Evolutionary conservation across 164 flowering plant genomes (phyloP).

Genomic region (Akebia trifoliata): DNA sequence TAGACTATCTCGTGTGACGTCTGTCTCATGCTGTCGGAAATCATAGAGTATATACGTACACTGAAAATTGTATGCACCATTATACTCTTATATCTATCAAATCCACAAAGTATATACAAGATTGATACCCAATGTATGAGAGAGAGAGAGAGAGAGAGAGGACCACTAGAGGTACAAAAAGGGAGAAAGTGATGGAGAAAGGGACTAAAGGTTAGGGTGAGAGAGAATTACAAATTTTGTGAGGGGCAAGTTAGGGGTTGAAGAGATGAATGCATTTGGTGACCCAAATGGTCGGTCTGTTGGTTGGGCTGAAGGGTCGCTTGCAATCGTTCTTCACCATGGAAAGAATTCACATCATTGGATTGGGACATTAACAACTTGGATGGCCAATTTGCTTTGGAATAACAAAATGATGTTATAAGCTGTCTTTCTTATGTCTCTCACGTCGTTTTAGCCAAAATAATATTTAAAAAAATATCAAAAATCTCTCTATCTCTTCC

Average conservation of each 20-base stretch:
- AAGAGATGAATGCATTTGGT: background rate
- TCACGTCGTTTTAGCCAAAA: too few relatives aligned
- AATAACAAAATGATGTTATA: background rate
- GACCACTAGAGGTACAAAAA: constrained; percentile 13
- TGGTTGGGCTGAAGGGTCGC: background rate
- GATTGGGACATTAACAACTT: constrained; percentile 5
- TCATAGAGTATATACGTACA: too few relatives aligned
- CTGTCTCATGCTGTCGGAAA: too few relatives aligned
- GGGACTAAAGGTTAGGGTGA: background rate
- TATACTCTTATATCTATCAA: too few relatives aligned
- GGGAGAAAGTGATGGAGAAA: constrained; percentile 8
- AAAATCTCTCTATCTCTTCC: too few relatives aligned
- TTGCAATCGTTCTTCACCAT: too few relatives aligned
- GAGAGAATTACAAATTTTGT: constrained; percentile 10
- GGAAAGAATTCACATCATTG: constrained; percentile 3
- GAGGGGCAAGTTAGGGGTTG: constrained; percentile 11
- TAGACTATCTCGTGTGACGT: too few relatives aligned
- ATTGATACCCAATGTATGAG: background rate
- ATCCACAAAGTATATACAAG: too few relatives aligned
- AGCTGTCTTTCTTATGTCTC: constrained; percentile 3
- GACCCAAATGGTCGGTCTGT: too few relatives aligned
- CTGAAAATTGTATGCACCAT: too few relatives aligned
- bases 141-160: constrained; percentile 8
- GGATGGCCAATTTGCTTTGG: constrained; percentile 4
- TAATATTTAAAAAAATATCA: too few relatives aligned